Conservation (phyloP, 1,139 yeast genomes). For the Nakaseomyces bracarensis region DNA sequence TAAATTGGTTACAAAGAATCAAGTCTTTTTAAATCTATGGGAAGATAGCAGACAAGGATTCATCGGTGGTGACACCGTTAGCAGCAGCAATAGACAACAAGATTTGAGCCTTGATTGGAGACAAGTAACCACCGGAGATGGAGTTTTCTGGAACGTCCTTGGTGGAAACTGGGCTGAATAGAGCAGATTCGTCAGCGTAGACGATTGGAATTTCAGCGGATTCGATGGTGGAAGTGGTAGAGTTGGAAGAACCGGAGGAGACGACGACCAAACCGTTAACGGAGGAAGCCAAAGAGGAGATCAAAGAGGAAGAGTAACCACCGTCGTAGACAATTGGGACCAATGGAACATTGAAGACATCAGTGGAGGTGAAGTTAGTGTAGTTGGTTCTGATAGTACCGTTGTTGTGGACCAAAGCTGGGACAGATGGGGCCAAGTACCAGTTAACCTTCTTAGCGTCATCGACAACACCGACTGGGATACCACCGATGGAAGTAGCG, state of each 20-base stretch:
- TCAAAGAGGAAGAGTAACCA: conserved; percentile 17
- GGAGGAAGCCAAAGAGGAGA: conserved; percentile 16
- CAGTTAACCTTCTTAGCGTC: conserved; percentile 15
- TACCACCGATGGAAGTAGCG: conserved; percentile 14
- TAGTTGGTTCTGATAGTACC: conserved; percentile 19
- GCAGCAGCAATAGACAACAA: conserved; percentile 26
- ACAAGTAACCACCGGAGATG: conserved; percentile 27
- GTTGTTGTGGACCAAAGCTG: conserved; percentile 17
- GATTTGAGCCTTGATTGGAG: conserved; percentile 29
- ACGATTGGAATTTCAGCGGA: conserved; percentile 21
- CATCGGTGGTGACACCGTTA: conserved; percentile 21
- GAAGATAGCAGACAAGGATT: conserved; percentile 14
- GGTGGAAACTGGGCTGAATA: conserved; percentile 13
- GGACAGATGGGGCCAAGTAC: conserved; percentile 24
- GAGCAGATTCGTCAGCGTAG: conserved; percentile 18
- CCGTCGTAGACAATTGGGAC: conserved; percentile 28
- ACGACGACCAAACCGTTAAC: conserved; percentile 26
- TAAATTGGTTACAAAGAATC: too few relatives aligned
- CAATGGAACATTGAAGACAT: conserved; percentile 13
- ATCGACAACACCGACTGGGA: conserved; percentile 23
- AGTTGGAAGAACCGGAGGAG: conserved; percentile 19
- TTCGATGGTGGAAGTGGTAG: conserved; percentile 16
- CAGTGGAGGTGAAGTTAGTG: conserved; percentile 21
- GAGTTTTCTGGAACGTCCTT: conserved; percentile 24
- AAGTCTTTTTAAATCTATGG: conserved; percentile 9